Evolutionary conservation across 164 flowering plant genomes (phyloP), one percentile per base, ranked within the genome.

Genomic region (Berberis vulgaris): DNA sequence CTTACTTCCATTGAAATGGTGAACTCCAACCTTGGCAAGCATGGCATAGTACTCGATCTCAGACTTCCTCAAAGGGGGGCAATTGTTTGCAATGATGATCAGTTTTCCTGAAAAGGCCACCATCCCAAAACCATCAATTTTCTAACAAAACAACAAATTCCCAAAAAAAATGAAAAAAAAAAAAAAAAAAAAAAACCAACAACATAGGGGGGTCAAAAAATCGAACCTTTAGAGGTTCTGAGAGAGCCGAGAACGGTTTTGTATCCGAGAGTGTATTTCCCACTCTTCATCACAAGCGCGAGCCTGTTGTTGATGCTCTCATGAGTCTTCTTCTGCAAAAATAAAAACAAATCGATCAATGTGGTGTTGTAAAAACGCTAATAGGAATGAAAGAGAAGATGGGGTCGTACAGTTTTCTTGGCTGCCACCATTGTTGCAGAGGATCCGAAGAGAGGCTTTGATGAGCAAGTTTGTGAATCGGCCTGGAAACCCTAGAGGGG

Each of bases 201-300:
- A 13, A 5, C 2, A 52, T n/a, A 26, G 4, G 1, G 6, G 41
- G n/a, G 54, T 10, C 1, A 46, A 0, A 7, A 54, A 60, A 4
- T 26, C 41, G 12, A 59, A 71, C 76, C 65, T 65, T 73, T 73
- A 39, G 76, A 73, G 67, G 41, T 64, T 54, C 76, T 73, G 49
- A 73, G 66, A 6, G 76, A 56, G 11, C 44, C 41, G 5, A 73
- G 72, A 4, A 73, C 76, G 1, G 76, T 73, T 50, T 73, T 73
- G 67, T 68, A 73, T 3, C 76, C 76, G 41, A 73, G 76, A 44
- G 72, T 73, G 66, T 73, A 84, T 49, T 84, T 87, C 2, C 93
- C 93, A 49, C 89, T 84, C 89, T 87, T 87, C 93, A 87, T 82
- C 56, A 83, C 90, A 11, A 85, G 85, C 76, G 89, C 93, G 54